These are phyloP conservation scores for Didymella sp. DNA, from an alignment of 2,329 filamentous ascomycete species.

Conservation along the genomic window DNA sequence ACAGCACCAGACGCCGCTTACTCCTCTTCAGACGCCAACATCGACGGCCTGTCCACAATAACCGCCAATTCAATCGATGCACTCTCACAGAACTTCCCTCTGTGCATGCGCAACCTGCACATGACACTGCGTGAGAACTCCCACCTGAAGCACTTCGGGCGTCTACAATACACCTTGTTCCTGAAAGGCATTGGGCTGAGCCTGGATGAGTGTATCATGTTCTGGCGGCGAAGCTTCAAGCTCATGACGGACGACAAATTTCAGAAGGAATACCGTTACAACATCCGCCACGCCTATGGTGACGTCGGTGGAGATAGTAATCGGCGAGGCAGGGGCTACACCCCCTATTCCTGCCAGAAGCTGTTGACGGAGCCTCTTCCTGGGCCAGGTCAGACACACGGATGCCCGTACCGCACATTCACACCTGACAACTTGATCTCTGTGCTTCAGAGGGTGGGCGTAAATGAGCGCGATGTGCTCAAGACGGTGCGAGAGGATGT, in stretches of 20 bases:
- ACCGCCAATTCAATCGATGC: conserved; percentile 70
- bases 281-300: conserved; percentile 92
- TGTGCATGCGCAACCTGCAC: conserved; percentile 95
- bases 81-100: conserved; percentile 80
- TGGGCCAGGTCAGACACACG: conserved; percentile 85
- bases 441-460: conserved; percentile 78
- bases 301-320: conserved; percentile 94
- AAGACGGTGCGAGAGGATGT: conserved; percentile 88
- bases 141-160: conserved; percentile 91
- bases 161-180: conserved; percentile 94
- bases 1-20: conserved; percentile 88
- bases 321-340: conserved; percentile 84
- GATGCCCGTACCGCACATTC: conserved; percentile 97
- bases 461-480: conserved; percentile 78
- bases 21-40: conserved; percentile 70
- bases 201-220: conserved; percentile 88
- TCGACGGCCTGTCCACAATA: conserved; percentile 75
- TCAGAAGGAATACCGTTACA: conserved; percentile 98
- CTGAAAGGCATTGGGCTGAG: conserved; percentile 92
- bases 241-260: conserved; percentile 92
- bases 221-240: conserved; percentile 88
- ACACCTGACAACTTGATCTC: conserved; percentile 82
- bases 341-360: conserved; percentile 92
- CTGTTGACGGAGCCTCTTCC: conserved; percentile 89
- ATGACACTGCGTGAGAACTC: conserved; percentile 82